Percentiles rank a stretch among this genome's conserved stretches.
phyloP scores from a whole-genome alignment of 2,329 filamentous ascomycete genomes.

The Penicillium sp. region DNA sequence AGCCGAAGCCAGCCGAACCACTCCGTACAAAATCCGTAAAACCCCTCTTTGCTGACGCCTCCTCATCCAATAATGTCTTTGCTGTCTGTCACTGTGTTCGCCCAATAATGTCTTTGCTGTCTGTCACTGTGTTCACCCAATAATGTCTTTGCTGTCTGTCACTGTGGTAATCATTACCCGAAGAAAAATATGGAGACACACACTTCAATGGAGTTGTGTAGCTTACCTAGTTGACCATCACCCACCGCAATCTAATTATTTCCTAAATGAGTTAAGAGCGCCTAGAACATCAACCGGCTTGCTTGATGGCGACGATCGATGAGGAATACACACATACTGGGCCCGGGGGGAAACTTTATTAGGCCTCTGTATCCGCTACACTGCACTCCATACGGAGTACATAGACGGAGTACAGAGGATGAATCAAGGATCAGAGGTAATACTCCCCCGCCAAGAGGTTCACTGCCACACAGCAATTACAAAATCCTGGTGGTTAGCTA shows the following conservation, averaged over 20 bases:
- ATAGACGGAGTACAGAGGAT: not conserved
- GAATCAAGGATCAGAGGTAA: not conserved
- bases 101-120: too few relatives aligned
- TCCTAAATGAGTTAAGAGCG: not conserved
- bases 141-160: conserved; percentile 3
- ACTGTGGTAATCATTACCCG: conserved; percentile 8
- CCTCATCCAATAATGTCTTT: not conserved
- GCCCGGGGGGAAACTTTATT: conserved; percentile 11
- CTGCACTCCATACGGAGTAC: not conserved
- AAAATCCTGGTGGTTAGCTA: not conserved
- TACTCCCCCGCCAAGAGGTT: not conserved
- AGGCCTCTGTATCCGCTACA: conserved; percentile 2
- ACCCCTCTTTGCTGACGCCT: not conserved
- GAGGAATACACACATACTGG: not conserved
- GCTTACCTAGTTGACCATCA: not conserved
- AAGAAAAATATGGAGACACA: conserved; percentile 8
- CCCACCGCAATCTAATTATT: not conserved
- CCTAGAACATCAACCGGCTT: conserved; percentile 4
- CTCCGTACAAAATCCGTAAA: not conserved
- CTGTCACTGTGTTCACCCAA: not conserved
- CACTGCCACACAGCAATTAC: not conserved
- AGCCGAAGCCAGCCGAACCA: not conserved
- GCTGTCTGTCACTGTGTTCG: too few relatives aligned
- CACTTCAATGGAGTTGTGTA: conserved; percentile 2
- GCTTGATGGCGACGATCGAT: conserved; percentile 13